These are phyloP conservation scores for Cyclotella kingstonii DNA, from an alignment of 108 stramenopile genomes.

Conservation along the genomic window DNA sequence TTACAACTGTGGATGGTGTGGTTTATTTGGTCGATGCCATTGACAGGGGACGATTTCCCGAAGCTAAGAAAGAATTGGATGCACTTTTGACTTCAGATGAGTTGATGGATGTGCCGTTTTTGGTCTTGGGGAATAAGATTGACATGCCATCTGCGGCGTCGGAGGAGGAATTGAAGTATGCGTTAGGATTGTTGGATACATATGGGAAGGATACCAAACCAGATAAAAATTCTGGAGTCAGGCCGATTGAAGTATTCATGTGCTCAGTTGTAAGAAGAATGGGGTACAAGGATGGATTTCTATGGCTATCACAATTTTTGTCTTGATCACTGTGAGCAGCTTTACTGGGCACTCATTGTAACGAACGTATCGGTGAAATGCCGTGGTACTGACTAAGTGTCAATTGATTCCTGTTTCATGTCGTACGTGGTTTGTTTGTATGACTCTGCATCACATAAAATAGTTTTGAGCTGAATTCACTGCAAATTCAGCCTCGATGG, in stretches of 20 bases:
- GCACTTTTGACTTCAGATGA: conserved; percentile 90
- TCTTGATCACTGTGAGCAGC: conserved; percentile 34
- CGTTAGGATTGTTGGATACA: conserved; percentile 95
- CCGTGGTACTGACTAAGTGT: no score
- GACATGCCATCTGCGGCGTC: conserved; percentile 93
- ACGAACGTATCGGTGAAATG: no score
- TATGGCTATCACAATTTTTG: conserved; percentile 96
- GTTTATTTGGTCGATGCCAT: conserved; percentile 96
- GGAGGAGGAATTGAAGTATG: conserved; percentile 97
- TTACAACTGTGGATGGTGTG: conserved; percentile 97
- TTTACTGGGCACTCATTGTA: no score
- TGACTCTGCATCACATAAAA: no score
- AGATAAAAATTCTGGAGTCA: conserved; percentile 74
- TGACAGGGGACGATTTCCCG: conserved; percentile 94
- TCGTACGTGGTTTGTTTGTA: no score
- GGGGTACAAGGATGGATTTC: conserved; percentile 99
- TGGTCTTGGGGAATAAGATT: conserved; percentile 99
- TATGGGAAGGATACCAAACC: conserved; percentile 97
- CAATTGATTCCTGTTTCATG: no score
- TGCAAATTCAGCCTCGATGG: no score
- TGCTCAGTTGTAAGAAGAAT: conserved; percentile 97
- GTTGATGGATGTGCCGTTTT: conserved; percentile 94
- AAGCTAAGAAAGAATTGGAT: conserved; percentile 98
- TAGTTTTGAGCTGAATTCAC: no score
- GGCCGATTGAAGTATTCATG: conserved; percentile 98